Conservation (phyloP, 2,329 filamentous ascomycete genomes). For the Trichoderma brevicompactum region DNA sequence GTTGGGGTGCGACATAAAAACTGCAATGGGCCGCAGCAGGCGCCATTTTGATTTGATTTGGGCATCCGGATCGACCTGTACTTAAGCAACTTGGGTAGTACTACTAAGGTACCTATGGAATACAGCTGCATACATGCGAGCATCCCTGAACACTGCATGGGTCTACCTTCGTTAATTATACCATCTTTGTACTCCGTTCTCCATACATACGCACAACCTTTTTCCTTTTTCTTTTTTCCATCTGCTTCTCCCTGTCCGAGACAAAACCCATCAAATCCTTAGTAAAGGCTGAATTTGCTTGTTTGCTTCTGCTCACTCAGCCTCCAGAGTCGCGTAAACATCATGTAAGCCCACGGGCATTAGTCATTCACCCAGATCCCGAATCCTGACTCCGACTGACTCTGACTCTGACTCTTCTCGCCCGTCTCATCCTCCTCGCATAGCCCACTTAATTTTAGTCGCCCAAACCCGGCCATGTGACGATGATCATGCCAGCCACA, state of each 20-base stretch:
- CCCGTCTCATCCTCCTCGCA: constrained; percentile 12
- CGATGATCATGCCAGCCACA: constrained; percentile 24
- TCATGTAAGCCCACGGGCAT: constrained; percentile 11
- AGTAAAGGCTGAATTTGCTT: background rate
- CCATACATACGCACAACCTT: too few relatives aligned
- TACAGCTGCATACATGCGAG: too few relatives aligned
- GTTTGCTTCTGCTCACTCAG: too few relatives aligned
- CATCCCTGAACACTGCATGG: too few relatives aligned
- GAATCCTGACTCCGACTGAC: constrained; percentile 1
- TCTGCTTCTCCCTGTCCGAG: background rate
- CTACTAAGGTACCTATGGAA: too few relatives aligned
- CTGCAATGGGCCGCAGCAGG: background rate
- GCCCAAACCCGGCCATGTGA: constrained; percentile 27
- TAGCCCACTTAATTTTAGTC: constrained; percentile 23
- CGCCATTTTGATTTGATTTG: too few relatives aligned
- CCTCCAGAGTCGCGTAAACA: background rate
- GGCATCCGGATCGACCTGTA: background rate
- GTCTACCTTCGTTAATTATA: too few relatives aligned
- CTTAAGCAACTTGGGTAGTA: background rate
- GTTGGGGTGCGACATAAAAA: background rate
- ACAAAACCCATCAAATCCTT: background rate
- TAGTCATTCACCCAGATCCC: background rate
- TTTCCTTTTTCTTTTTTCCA: too few relatives aligned
- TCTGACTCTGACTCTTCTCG: constrained; percentile 35
- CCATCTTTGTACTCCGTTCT: too few relatives aligned